Evolutionary conservation across 2,329 filamentous ascomycete genomes (phyloP).

Genomic region (Fusarium domesticum): DNA sequence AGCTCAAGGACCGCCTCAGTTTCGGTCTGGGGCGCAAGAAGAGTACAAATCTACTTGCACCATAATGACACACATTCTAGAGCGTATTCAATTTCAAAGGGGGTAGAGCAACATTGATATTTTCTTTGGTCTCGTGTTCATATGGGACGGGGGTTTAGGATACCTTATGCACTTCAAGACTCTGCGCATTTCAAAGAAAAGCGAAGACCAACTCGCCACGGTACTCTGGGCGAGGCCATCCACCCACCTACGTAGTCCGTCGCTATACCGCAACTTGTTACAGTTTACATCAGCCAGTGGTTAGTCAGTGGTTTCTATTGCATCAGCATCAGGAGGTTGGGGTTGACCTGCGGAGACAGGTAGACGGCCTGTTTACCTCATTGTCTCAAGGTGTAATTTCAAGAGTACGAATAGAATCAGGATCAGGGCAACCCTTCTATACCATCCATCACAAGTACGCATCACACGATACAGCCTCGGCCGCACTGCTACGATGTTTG

Average conservation of each 20-base stretch:
- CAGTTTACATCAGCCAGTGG: neutral
- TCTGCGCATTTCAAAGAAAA: neutral
- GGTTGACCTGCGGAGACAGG: neutral
- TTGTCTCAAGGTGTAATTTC: too few relatives aligned
- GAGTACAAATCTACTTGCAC: conserved; percentile 49
- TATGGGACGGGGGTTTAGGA: neutral
- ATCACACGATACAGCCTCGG: too few relatives aligned
- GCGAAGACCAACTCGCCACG: neutral
- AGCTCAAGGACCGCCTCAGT: conserved; percentile 62
- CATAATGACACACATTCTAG: conserved; percentile 11
- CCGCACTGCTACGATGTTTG: too few relatives aligned
- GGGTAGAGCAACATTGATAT: conserved; percentile 6
- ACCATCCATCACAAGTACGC: too few relatives aligned
- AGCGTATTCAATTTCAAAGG: conserved; percentile 11
- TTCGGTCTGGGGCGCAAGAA: conserved; percentile 69
- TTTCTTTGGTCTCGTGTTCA: neutral
- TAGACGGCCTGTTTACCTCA: too few relatives aligned
- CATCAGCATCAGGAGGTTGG: neutral
- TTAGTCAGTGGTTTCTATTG: neutral
- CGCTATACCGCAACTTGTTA: neutral
- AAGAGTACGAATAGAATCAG: too few relatives aligned
- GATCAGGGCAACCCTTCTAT: too few relatives aligned
- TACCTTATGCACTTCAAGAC: neutral
- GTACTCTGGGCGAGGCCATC: neutral
- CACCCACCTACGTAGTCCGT: neutral